A percentile compares a stretch with the other conserved stretches of the same genome.
phyloP scores from a whole-genome alignment of 495 filamentous ascomycete genomes.

The Parachaetomium inaequale region DNA sequence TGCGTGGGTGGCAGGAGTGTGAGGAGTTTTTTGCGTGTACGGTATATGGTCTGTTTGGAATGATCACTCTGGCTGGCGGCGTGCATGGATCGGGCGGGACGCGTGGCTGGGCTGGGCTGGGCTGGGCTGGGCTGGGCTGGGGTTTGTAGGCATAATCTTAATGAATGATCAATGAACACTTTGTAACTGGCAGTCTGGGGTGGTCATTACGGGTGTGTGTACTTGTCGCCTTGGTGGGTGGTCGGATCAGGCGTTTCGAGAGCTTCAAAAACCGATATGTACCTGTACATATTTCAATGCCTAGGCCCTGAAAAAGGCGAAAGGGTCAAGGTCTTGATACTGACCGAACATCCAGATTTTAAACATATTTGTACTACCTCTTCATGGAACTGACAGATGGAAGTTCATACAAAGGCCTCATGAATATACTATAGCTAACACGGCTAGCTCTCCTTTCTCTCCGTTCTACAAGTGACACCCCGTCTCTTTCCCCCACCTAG shows the following conservation, averaged over 20 bases:
- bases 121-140: not conserved
- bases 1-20: not conserved
- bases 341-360: too few relatives aligned
- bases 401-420: too few relatives aligned
- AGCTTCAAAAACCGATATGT: too few relatives aligned
- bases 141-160: conserved; percentile 14
- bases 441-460: too few relatives aligned
- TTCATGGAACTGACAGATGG: too few relatives aligned
- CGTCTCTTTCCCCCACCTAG: not conserved
- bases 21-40: conserved; percentile 10
- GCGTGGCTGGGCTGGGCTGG: not conserved
- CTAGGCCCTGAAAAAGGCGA: too few relatives aligned
- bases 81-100: not conserved
- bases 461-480: too few relatives aligned
- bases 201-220: not conserved
- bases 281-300: too few relatives aligned
- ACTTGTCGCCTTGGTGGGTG: not conserved
- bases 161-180: conserved; percentile 9
- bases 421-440: too few relatives aligned
- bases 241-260: too few relatives aligned
- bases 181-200: not conserved
- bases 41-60: conserved; percentile 4
- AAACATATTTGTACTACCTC: too few relatives aligned
- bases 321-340: too few relatives aligned
- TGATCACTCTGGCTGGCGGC: not conserved